Percentiles rank a stretch among this genome's conserved stretches.
Conservation (phyloP, 352 stramenopile species). For the Globisporangium recalcitrans region DNA sequence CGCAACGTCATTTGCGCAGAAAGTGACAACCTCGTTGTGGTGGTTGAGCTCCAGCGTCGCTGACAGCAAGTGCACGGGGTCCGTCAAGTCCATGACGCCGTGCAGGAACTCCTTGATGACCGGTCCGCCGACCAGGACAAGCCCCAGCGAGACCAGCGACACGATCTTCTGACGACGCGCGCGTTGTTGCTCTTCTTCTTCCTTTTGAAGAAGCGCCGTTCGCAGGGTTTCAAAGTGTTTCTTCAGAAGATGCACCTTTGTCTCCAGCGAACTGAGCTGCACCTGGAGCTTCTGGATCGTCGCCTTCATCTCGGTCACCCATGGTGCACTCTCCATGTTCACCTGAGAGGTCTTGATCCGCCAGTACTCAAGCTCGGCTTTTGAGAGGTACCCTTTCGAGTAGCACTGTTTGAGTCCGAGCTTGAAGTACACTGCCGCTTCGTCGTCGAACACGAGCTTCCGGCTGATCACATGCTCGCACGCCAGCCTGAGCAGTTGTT, state of each 20-base stretch:
- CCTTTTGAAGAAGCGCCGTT: not conserved
- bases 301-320: not conserved
- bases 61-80: not conserved
- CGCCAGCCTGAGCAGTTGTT: not conserved
- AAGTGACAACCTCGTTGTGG: too few relatives aligned
- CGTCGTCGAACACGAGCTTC: not conserved
- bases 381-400: not conserved
- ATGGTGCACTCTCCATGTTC: not conserved
- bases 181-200: not conserved
- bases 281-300: not conserved
- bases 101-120: not conserved
- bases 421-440: not conserved
- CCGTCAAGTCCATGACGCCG: not conserved
- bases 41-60: not conserved
- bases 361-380: not conserved
- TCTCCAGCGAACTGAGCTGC: not conserved
- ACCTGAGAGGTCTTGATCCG: not conserved
- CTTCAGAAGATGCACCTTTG: not conserved
- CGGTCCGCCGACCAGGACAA: not conserved
- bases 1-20: not conserved
- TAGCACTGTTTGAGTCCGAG: not conserved
- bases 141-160: not conserved
- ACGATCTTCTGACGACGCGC: not conserved
- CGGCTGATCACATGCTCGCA: not conserved
- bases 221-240: not conserved